phyloP scores from a whole-genome alignment of 352 stramenopile genomes.

The Halophytophthora batemanensis region DNA sequence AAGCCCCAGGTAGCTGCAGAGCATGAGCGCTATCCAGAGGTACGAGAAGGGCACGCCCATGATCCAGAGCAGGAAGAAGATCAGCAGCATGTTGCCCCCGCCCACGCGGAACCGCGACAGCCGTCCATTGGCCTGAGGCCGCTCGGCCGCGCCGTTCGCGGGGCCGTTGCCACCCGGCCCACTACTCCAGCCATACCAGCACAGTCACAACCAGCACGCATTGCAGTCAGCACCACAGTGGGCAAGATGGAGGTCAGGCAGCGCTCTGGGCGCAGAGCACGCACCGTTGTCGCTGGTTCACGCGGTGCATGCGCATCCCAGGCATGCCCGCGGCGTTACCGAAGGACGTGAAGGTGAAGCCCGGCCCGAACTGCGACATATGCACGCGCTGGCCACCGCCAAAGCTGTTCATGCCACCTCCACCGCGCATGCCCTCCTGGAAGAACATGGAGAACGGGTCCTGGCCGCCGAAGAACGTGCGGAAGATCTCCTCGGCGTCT shows the following conservation, averaged over 20 bases:
- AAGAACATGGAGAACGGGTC: constrained; percentile 86
- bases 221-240: constrained; percentile 1
- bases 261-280: neutral
- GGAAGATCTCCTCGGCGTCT: constrained; percentile 81
- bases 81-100: constrained; percentile 66
- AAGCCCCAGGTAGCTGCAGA: constrained; percentile 71
- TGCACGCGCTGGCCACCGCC: constrained; percentile 64
- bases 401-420: constrained; percentile 37
- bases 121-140: constrained; percentile 28
- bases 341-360: constrained; percentile 77
- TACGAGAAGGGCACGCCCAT: constrained; percentile 81
- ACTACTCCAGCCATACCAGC: constrained; percentile 19
- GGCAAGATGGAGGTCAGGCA: constrained; percentile 1
- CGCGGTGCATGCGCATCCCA: constrained; percentile 44
- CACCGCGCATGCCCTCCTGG: constrained; percentile 59
- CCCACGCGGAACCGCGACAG: constrained; percentile 60
- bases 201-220: neutral
- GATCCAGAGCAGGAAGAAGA: constrained; percentile 77
- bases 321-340: constrained; percentile 52
- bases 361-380: constrained; percentile 74
- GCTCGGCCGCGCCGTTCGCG: constrained; percentile 22
- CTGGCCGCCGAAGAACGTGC: constrained; percentile 77
- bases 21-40: constrained; percentile 76
- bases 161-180: constrained; percentile 19
- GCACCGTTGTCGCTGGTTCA: constrained; percentile 53